Evolutionary conservation across 495 filamentous ascomycete species (phyloP).

Genomic region (Lepraria neglecta): DNA sequence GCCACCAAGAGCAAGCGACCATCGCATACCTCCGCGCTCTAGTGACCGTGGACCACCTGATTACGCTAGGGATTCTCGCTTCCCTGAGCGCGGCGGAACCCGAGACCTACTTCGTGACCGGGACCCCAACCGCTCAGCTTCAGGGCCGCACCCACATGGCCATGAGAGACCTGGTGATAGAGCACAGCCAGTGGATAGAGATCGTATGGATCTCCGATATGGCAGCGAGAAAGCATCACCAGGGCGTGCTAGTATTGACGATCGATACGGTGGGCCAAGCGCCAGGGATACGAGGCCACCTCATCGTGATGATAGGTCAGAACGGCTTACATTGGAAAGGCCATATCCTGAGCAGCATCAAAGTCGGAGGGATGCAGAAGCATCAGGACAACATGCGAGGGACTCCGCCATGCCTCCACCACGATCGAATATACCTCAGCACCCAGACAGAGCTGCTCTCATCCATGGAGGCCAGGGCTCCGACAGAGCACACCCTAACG

Average conservation of each 20-base stretch:
- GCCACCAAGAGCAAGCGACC: slow-evolving; percentile 13
- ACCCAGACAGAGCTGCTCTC: slow-evolving; percentile 27
- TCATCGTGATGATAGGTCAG: slow-evolving; percentile 19
- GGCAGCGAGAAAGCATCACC: slow-evolving; percentile 6
- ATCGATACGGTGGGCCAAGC: slow-evolving; percentile 18
- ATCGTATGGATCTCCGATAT: slow-evolving; percentile 8
- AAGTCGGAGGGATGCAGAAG: slow-evolving; percentile 10
- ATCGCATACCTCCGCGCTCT: slow-evolving; percentile 15
- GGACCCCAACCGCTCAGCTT: slow-evolving; percentile 14
- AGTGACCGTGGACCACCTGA: slow-evolving; percentile 17
- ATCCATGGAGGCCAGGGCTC: slow-evolving; percentile 26
- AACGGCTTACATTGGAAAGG: slow-evolving; percentile 17
- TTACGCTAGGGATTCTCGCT: slow-evolving; percentile 23
- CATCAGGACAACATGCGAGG: slow-evolving; percentile 13
- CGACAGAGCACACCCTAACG: slow-evolving; percentile 18
- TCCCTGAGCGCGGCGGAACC: slow-evolving; percentile 14
- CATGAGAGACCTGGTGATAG: slow-evolving; percentile 20
- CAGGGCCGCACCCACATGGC: slow-evolving; percentile 14
- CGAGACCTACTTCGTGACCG: slow-evolving; percentile 19
- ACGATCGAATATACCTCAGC: slow-evolving; percentile 22
- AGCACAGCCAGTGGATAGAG: slow-evolving; percentile 16
- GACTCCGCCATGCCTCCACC: slow-evolving; percentile 26
- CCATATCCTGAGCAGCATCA: slow-evolving; percentile 15
- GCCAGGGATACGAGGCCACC: slow-evolving; percentile 21
- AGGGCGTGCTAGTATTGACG: slow-evolving; percentile 16